Evolutionary conservation across 495 filamentous ascomycete genomes (phyloP).

Genomic region (Talaromyces proteolyticus): DNA sequence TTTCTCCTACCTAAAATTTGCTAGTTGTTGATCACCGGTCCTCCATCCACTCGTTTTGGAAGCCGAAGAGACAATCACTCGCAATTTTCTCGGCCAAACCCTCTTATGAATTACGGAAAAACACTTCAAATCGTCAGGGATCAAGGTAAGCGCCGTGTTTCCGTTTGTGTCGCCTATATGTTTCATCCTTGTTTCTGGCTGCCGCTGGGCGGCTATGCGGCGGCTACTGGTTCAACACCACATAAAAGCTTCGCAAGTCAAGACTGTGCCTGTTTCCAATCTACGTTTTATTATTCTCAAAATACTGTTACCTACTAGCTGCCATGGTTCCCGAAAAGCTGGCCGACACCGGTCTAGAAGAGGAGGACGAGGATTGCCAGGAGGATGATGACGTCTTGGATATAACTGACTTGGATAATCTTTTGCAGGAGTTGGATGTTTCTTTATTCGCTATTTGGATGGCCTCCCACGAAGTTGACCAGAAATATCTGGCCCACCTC

Average conservation of each 20-base stretch:
- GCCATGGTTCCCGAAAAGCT: neutral
- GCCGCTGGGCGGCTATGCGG: slow-evolving; percentile 5
- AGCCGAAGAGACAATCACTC: neutral
- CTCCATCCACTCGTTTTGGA: no score
- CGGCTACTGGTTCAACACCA: slow-evolving; percentile 1
- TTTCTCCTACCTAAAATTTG: no score
- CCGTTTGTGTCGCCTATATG: slow-evolving; percentile 3
- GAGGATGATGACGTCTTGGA: neutral
- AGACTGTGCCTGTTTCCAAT: slow-evolving; percentile 1
- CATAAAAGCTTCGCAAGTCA: neutral
- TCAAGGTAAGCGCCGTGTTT: slow-evolving; percentile 7
- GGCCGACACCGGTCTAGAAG: no score
- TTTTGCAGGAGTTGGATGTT: slow-evolving; percentile 14
- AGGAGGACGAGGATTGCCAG: neutral
- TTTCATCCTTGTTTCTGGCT: neutral
- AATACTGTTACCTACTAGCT: slow-evolving; percentile 2
- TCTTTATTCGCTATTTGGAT: slow-evolving; percentile 49
- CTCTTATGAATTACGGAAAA: neutral
- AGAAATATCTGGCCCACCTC: slow-evolving; percentile 88
- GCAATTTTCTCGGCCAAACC: neutral
- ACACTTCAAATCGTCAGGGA: neutral
- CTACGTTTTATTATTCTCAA: slow-evolving; percentile 6
- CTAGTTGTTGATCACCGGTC: no score
- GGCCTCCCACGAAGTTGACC: slow-evolving; percentile 94
- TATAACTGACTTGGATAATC: slow-evolving; percentile 11